Evolutionary conservation across 148 eudicot species (phyloP).

Genomic region (Nepenthes mirabilis): DNA sequence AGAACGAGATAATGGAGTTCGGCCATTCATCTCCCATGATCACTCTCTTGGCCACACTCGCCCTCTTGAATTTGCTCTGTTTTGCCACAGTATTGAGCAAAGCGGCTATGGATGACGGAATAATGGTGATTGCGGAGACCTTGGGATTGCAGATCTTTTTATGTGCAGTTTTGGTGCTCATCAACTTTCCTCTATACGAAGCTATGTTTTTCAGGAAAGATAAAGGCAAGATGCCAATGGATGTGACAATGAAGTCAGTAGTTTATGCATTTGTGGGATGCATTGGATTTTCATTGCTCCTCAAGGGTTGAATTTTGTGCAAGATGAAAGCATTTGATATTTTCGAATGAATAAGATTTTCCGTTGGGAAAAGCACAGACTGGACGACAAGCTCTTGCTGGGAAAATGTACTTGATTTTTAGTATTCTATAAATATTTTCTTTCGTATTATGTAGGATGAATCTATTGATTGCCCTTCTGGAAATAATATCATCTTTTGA

Average conservation of each 20-base stretch:
- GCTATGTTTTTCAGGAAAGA: conserved; percentile 59
- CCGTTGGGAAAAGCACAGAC: no score
- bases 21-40: conserved; percentile 53
- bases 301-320: background rate
- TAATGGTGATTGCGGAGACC: conserved; percentile 1
- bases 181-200: conserved; percentile 48
- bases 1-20: conserved; percentile 64
- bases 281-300: conserved; percentile 18
- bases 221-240: conserved; percentile 56
- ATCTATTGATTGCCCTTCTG: no score
- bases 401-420: no score
- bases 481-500: no score
- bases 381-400: no score
- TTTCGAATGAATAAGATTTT: no score
- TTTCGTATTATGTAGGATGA: no score
- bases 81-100: conserved; percentile 12
- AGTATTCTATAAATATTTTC: no score
- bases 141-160: conserved; percentile 41
- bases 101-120: background rate
- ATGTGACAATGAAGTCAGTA: conserved; percentile 30
- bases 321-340: background rate
- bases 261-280: conserved; percentile 27
- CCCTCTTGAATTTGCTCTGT: conserved; percentile 42
- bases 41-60: conserved; percentile 36
- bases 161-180: conserved; percentile 32